A percentile compares a stretch with the other conserved stretches of the same genome.
Evolutionary conservation across 208 protist species (phyloP).

Genomic region (Acanthamoeba pearcei): DNA sequence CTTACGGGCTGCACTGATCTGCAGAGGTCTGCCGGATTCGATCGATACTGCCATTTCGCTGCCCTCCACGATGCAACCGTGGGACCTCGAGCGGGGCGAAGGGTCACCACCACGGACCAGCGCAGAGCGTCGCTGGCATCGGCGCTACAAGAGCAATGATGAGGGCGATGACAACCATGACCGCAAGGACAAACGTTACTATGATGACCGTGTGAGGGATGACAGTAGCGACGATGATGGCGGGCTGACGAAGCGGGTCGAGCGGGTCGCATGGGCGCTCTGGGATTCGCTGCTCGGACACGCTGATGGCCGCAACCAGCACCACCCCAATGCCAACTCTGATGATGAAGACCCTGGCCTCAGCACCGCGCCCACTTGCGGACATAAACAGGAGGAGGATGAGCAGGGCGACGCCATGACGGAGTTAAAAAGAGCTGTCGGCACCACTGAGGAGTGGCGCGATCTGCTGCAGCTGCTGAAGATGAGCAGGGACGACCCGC

Average conservation of each 20-base stretch:
- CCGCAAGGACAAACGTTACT: not conserved
- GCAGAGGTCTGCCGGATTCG: conserved; percentile 2
- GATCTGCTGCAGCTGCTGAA: not conserved
- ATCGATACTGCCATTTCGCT: conserved; percentile 43
- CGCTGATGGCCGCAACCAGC: not conserved
- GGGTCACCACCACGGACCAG: too few species aligned
- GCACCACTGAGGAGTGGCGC: not conserved
- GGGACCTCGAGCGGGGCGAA: not conserved
- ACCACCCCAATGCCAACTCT: too few species aligned
- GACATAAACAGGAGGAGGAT: too few species aligned
- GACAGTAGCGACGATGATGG: not conserved
- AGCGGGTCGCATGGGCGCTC: not conserved
- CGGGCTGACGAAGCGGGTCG: not conserved
- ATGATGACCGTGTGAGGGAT: not conserved
- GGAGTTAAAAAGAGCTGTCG: too few species aligned
- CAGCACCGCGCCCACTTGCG: not conserved
- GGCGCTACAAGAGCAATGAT: not conserved
- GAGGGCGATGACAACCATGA: not conserved
- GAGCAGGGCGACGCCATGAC: too few species aligned
- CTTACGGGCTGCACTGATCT: not conserved
- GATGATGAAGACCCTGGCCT: not conserved
- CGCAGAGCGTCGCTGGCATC: not conserved
- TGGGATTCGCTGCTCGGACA: not conserved
- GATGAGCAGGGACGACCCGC: not conserved
- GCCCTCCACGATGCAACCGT: not conserved